Percentiles rank a stretch among this genome's conserved stretches.
phyloP scores from a whole-genome alignment of 1,139 yeast genomes.

The Komagataea norvegica region DNA sequence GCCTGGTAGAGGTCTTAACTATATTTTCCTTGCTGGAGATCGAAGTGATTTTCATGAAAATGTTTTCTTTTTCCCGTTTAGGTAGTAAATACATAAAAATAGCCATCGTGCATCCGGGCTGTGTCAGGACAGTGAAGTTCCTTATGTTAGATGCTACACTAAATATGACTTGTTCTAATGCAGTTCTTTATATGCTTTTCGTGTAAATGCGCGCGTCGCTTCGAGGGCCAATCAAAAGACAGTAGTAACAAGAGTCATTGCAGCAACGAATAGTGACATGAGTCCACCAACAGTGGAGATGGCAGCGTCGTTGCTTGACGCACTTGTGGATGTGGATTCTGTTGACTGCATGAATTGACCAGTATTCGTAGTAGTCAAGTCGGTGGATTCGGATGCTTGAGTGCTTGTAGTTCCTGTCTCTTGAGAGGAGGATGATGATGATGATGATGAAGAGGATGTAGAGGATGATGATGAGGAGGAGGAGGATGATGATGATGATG shows the following conservation, averaged over 20 bases:
- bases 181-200: too few relatives aligned
- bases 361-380: slow-evolving; percentile 8
- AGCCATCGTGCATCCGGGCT: too few relatives aligned
- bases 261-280: neutral
- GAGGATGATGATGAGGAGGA: slow-evolving; percentile 7
- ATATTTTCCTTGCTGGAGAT: too few relatives aligned
- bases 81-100: too few relatives aligned
- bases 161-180: too few relatives aligned
- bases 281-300: slow-evolving; percentile 1
- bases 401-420: slow-evolving; percentile 16
- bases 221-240: neutral
- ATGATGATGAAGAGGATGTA: slow-evolving; percentile 17
- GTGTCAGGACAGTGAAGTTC: too few relatives aligned
- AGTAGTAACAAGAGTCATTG: neutral
- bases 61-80: too few relatives aligned
- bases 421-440: slow-evolving; percentile 19
- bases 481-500: slow-evolving; percentile 12
- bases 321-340: neutral
- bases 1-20: too few relatives aligned
- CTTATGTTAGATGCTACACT: too few relatives aligned
- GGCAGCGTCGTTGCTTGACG: neutral
- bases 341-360: neutral
- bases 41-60: too few relatives aligned
- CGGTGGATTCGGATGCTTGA: slow-evolving; percentile 18
- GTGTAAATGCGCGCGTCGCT: too few relatives aligned